Base-by-base conservation (phyloP, 2,329 filamentous ascomycete genomes). In the Sporothrix pallida region DNA sequence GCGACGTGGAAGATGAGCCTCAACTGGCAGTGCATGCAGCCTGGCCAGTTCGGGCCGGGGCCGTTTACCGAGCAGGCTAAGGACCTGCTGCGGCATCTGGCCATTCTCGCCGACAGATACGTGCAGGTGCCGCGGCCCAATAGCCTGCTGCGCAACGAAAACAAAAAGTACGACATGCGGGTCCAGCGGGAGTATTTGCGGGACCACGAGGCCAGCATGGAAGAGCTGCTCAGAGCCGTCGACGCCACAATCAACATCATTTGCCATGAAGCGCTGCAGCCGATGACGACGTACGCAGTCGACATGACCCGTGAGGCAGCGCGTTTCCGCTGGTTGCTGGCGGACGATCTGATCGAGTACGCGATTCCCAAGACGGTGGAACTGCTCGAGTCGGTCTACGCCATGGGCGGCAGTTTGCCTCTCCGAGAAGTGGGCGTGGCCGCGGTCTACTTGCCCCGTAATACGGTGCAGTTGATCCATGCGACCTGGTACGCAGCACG, bases 321-420 rank as follows among this genome's bases (percentile, higher is more conserved):
- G 7, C 73, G 52, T 7, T 48, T 50, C 46, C 76, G 75, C 17
- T 70, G 69, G 8, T 37, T 72, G 4, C 26, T 76, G 23, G 72
- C 62, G 8, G 73, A 74, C 15, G 76, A 77, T 58, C 17, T 77
- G 15, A 3, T 42, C 15, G 20, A 26, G 15, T 75, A 69, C 71
- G 48, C 74, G 1, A 73, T 77, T 0, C 76, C 76, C 1, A 54
- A 68, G 69, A 46, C 58, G 10, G 74, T 56, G 1, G 58, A 17
- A 0, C 17, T 76, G 26, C 65, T 76, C 13, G 74, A 76, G 60
- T 20, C 44, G 1, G 31, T 46, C 2, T 70, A 56, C 7, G 23
- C 67, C 50, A 56, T 76, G 12, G 76, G 76, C 44, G 76, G 76
- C 42, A 63, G 73, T 42, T 8, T 42, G 26, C 56, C 73, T 20